phyloP scores from a whole-genome alignment of 345 rosid genomes.

The Salix koriyanagi region DNA sequence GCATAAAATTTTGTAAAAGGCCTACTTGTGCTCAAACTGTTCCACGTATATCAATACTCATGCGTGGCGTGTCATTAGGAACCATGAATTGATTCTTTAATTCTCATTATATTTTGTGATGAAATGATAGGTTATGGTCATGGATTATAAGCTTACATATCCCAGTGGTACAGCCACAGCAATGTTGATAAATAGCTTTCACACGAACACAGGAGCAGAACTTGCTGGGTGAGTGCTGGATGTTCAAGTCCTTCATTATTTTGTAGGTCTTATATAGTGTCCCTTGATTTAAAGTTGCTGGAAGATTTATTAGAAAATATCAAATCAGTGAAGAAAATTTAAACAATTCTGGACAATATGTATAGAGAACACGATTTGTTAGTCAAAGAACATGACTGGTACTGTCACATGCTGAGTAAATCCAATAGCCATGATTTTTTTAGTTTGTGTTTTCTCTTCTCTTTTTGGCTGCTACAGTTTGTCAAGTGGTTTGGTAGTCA shows the following conservation, averaged over 20 bases:
- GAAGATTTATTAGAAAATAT: not conserved
- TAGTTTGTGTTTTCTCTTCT: no score
- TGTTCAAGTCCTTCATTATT: not conserved
- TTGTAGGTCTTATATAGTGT: not conserved
- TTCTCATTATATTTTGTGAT: not conserved
- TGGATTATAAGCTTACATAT: conserved; percentile 90
- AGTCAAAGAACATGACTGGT: no score
- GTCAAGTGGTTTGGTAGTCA: not conserved
- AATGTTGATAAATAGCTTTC: conserved; percentile 92
- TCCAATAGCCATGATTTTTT: no score
- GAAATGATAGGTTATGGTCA: conserved; percentile 57
- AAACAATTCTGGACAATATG: not conserved
- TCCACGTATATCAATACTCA: not conserved
- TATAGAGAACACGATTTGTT: not conserved
- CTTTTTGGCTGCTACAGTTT: not conserved
- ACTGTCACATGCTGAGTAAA: no score
- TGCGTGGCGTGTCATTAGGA: no score
- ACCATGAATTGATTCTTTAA: not conserved
- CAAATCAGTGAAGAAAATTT: not conserved
- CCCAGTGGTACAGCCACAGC: conserved; percentile 97
- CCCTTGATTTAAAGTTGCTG: not conserved
- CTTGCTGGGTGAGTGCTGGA: conserved; percentile 65
- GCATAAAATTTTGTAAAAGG: no score
- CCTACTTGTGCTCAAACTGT: not conserved
- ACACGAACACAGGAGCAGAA: conserved; percentile 80